Evolutionary conservation across 2,329 filamentous ascomycete genomes (phyloP).

Genomic region (Aspergillus sp.): DNA sequence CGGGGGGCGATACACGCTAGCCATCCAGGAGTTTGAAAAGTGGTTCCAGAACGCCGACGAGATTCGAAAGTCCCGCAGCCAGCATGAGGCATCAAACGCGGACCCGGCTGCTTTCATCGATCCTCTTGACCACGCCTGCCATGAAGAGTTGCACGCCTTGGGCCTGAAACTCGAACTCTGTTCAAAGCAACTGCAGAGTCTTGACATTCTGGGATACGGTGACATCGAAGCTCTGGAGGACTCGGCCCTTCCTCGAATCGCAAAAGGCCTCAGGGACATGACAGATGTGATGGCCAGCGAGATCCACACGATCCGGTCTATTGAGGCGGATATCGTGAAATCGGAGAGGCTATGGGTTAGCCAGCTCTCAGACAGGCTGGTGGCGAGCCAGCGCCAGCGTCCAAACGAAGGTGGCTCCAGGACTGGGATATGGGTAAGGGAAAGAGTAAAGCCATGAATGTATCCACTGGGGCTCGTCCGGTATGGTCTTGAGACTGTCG

Average conservation of each 20-base stretch:
- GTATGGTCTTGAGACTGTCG: too few relatives aligned
- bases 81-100: conserved; percentile 6
- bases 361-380: conserved; percentile 18
- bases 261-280: conserved; percentile 19
- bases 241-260: conserved; percentile 25
- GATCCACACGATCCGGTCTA: conserved; percentile 23
- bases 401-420: conserved; percentile 8
- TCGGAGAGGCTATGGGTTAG: conserved; percentile 26
- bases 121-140: conserved; percentile 25
- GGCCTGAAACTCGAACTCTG: conserved; percentile 26
- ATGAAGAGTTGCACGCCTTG: conserved; percentile 21
- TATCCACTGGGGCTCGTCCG: too few relatives aligned
- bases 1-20: conserved; percentile 21
- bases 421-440: conserved; percentile 20
- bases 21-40: conserved; percentile 24
- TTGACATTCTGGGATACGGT: conserved; percentile 26
- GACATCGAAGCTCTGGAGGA: conserved; percentile 14
- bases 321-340: conserved; percentile 26
- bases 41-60: conserved; percentile 25
- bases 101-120: conserved; percentile 27
- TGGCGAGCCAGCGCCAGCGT: conserved; percentile 2
- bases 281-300: conserved; percentile 29
- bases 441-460: background rate
- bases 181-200: conserved; percentile 25
- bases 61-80: conserved; percentile 14